A percentile compares a stretch with the other conserved stretches of the same genome.
Conservation (phyloP, 2,329 filamentous ascomycete species). For the Ciborinia camelliae region DNA sequence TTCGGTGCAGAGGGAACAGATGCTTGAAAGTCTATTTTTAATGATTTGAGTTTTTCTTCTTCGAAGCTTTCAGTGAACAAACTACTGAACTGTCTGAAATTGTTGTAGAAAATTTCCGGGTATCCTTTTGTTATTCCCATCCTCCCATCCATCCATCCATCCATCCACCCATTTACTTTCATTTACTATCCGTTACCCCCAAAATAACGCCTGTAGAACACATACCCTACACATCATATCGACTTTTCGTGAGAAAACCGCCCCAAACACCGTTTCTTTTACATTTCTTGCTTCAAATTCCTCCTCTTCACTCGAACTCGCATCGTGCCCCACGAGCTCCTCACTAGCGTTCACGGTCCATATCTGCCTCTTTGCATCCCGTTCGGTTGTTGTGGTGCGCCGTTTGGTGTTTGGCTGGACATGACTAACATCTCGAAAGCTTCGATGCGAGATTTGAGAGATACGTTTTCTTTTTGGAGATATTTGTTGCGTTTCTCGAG, state of each 20-base stretch:
- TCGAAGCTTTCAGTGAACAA: not conserved
- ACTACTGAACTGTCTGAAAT: constrained; percentile 5
- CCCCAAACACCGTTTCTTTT: constrained; percentile 11
- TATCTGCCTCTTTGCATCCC: constrained; percentile 13
- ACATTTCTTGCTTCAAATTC: not conserved
- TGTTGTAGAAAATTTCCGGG: constrained; percentile 2
- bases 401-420: constrained; percentile 39
- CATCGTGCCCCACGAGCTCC: not conserved
- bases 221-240: not conserved
- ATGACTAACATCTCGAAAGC: constrained; percentile 77
- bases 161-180: not conserved
- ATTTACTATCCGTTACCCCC: not conserved
- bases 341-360: not conserved
- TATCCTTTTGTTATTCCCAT: constrained; percentile 10
- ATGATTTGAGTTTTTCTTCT: constrained; percentile 4
- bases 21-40: constrained; percentile 8
- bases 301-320: not conserved
- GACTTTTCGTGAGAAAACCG: not conserved
- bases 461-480: constrained; percentile 74
- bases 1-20: not conserved
- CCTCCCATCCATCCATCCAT: not conserved
- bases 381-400: not conserved
- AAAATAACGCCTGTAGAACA: not conserved
- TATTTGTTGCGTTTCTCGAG: constrained; percentile 85
- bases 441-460: constrained; percentile 74